These are phyloP conservation scores for Ricinus communis DNA, from an alignment of 345 rosid genomes.

Conservation along the genomic window DNA sequence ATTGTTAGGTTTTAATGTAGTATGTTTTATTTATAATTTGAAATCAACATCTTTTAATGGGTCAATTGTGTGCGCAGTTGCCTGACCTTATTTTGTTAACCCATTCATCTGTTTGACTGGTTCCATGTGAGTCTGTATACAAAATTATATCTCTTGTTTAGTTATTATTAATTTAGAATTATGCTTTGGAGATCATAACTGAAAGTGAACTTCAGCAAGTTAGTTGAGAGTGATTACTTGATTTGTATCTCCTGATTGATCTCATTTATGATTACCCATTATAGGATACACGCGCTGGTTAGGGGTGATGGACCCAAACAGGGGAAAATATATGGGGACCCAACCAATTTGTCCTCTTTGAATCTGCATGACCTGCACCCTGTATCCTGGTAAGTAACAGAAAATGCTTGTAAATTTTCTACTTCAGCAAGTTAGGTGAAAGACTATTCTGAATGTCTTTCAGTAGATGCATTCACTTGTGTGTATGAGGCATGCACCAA, in stretches of 20 bases:
- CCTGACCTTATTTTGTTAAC: not conserved
- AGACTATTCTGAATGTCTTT: not conserved
- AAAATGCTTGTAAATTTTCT: conserved; percentile 1
- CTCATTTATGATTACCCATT: conserved; percentile 7
- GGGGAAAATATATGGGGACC: conserved; percentile 47
- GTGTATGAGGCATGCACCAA: not conserved
- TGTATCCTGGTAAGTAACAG: conserved; percentile 49
- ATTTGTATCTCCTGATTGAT: not conserved
- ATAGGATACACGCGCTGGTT: conserved; percentile 53
- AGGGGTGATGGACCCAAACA: conserved; percentile 26
- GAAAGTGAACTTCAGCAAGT: not conserved
- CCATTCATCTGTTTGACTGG: not conserved
- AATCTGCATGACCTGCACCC: conserved; percentile 49
- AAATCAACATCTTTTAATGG: not conserved
- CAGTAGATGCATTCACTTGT: not conserved
- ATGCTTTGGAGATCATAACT: not conserved
- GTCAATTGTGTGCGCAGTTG: not conserved
- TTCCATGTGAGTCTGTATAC: not conserved
- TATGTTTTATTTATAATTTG: not conserved
- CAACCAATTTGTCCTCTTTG: conserved; percentile 33
- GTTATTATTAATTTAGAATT: no score
- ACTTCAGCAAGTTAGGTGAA: not conserved
- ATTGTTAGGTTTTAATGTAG: not conserved
- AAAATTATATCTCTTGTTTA: not conserved
- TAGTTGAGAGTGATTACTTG: not conserved